phyloP scores from a whole-genome alignment of 495 filamentous ascomycete genomes.

The Penicillium dipodomyicola region DNA sequence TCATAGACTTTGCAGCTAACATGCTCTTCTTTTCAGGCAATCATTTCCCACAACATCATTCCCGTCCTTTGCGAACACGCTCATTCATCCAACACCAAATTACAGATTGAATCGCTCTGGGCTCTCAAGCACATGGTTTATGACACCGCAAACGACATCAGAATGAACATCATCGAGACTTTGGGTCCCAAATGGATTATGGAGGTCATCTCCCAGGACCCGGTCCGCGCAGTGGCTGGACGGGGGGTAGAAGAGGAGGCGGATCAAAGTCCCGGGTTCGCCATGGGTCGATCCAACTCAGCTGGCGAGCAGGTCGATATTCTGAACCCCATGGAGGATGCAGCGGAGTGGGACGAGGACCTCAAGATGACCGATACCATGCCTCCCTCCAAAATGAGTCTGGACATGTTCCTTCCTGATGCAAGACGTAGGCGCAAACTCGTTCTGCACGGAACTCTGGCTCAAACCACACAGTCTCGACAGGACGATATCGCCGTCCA shows the following conservation, averaged over 20 bases:
- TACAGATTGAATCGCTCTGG: constrained; percentile 84
- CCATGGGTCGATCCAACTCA: constrained; percentile 63
- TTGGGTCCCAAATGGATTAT: constrained; percentile 78
- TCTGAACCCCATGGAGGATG: constrained; percentile 57
- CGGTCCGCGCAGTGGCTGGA: constrained; percentile 31
- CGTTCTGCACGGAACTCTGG: constrained; percentile 48
- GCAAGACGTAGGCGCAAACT: constrained; percentile 45
- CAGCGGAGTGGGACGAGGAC: constrained; percentile 63
- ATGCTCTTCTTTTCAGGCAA: constrained; percentile 45
- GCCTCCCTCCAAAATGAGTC: constrained; percentile 42
- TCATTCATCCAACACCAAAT: constrained; percentile 65
- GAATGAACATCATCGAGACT: constrained; percentile 71
- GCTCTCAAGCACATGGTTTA: constrained; percentile 85
- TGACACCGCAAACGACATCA: constrained; percentile 62
- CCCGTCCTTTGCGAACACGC: constrained; percentile 80
- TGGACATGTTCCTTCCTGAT: constrained; percentile 44
- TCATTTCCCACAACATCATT: constrained; percentile 73
- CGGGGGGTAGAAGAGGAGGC: constrained; percentile 40
- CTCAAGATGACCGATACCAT: constrained; percentile 58
- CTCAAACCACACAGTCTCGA: constrained; percentile 52
- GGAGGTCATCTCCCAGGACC: constrained; percentile 60
- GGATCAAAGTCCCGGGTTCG: constrained; percentile 37
- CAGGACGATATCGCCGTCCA: constrained; percentile 82
- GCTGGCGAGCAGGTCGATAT: constrained; percentile 64
- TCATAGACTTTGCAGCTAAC: constrained; percentile 19